Evolutionary conservation across 2,329 filamentous ascomycete species (phyloP).

Genomic region (Exophiala spinifera): DNA sequence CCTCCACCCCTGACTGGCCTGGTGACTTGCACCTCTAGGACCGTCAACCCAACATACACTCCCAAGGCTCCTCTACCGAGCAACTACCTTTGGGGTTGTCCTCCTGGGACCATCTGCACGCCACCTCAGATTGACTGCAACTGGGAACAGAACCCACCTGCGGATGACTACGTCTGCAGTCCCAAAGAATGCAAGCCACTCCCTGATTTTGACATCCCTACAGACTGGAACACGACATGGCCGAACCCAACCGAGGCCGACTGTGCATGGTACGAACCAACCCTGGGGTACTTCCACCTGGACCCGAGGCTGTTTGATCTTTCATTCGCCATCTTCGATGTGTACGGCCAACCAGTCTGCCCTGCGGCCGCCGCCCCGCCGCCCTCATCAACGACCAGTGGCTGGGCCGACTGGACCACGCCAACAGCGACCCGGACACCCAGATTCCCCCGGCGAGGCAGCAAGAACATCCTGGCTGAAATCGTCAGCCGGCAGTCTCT

Average conservation of each 20-base stretch:
- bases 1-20: constrained; percentile 11
- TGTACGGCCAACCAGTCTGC: constrained; percentile 17
- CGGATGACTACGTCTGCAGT: constrained; percentile 38
- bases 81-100: constrained; percentile 44
- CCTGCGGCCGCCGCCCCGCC: constrained; percentile 3
- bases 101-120: constrained; percentile 42
- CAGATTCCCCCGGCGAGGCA: constrained; percentile 3
- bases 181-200: constrained; percentile 39
- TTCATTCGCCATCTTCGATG: constrained; percentile 58
- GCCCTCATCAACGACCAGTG: neutral
- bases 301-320: constrained; percentile 61
- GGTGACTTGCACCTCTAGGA: constrained; percentile 32
- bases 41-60: constrained; percentile 35
- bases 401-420: neutral
- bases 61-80: constrained; percentile 30
- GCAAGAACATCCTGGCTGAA: constrained; percentile 8
- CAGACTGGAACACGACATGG: constrained; percentile 10
- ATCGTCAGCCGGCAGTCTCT: constrained; percentile 10
- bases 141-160: constrained; percentile 41
- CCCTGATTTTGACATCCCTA: constrained; percentile 29
- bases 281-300: constrained; percentile 59
- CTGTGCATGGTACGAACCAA: constrained; percentile 20
- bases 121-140: constrained; percentile 40
- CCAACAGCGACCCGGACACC: constrained; percentile 2
- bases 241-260: constrained; percentile 10